Conservation (phyloP, 2,329 filamentous ascomycete genomes). For the Fusarium tuaranense region DNA sequence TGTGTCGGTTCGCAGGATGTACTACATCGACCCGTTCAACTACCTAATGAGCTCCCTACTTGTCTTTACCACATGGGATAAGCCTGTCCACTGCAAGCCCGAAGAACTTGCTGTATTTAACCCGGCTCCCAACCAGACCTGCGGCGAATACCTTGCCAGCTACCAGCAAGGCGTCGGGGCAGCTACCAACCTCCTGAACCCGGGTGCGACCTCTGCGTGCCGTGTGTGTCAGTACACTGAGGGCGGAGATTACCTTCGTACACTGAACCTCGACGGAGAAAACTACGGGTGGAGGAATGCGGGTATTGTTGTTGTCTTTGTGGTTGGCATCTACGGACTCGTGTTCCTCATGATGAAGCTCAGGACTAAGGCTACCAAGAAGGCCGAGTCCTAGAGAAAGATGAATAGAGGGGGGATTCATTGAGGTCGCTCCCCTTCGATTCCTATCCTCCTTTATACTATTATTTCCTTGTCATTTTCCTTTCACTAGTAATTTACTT, state of each 20-base stretch:
- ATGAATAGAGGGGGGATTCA: neutral
- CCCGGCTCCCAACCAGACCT: neutral
- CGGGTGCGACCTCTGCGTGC: neutral
- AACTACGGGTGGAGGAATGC: constrained; percentile 73
- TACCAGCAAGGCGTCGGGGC: neutral
- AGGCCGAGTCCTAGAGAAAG: neutral
- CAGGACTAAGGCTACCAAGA: constrained; percentile 54
- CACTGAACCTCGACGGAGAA: constrained; percentile 66
- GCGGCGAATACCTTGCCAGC: neutral
- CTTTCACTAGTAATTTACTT: neutral
- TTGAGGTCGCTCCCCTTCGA: neutral
- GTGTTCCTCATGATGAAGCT: constrained; percentile 56
- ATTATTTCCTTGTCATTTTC: neutral
- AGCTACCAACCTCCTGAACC: neutral
- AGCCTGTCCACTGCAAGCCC: neutral
- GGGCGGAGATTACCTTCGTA: constrained; percentile 67
- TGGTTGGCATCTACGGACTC: constrained; percentile 58
- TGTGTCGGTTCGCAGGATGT: neutral
- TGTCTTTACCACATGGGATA: neutral
- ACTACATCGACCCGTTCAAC: neutral
- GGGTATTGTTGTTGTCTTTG: constrained; percentile 66
- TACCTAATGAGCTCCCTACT: neutral
- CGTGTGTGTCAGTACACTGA: constrained; percentile 51
- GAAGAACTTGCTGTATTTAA: neutral
- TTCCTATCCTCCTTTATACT: neutral